Percentiles rank a stretch among this genome's conserved stretches.
Evolutionary conservation across 306 rosid species (phyloP).

Genomic region (Echinosophora koreensis): DNA sequence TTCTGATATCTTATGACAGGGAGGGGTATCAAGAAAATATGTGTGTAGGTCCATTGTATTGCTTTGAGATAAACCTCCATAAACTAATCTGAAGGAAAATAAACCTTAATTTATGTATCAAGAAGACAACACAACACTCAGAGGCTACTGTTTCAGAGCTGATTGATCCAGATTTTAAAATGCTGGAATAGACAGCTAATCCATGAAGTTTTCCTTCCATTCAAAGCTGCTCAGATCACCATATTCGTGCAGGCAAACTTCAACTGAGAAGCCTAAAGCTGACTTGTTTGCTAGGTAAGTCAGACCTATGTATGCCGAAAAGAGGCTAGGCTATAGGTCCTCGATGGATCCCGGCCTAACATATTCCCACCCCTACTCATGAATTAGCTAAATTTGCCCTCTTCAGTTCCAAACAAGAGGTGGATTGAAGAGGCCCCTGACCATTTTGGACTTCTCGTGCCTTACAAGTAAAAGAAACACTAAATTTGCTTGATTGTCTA

Average conservation of each 20-base stretch:
- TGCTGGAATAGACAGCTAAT: not conserved
- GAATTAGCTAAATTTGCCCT: slow-evolving; percentile 7
- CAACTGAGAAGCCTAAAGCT: too few relatives aligned
- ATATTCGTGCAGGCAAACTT: not conserved
- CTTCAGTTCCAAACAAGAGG: not conserved
- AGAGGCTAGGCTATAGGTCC: too few relatives aligned
- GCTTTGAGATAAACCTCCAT: too few relatives aligned
- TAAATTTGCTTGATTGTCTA: too few relatives aligned
- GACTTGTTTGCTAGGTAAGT: too few relatives aligned
- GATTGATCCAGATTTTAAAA: not conserved
- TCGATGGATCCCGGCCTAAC: too few relatives aligned
- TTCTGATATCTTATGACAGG: too few relatives aligned
- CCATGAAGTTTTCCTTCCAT: not conserved
- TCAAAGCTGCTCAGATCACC: not conserved
- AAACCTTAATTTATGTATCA: not conserved
- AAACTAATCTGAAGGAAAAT: not conserved
- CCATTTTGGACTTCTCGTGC: not conserved
- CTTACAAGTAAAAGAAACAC: too few relatives aligned
- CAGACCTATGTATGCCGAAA: too few relatives aligned
- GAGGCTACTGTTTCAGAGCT: not conserved
- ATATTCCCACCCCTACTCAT: not conserved
- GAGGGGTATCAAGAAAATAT: too few relatives aligned
- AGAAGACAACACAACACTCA: not conserved
- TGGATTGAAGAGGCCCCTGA: slow-evolving; percentile 1
- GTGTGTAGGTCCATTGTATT: too few relatives aligned